These are phyloP conservation scores for Suillus subaureus DNA, from an alignment of 768 basidiomycete species.

Conservation along the genomic window DNA sequence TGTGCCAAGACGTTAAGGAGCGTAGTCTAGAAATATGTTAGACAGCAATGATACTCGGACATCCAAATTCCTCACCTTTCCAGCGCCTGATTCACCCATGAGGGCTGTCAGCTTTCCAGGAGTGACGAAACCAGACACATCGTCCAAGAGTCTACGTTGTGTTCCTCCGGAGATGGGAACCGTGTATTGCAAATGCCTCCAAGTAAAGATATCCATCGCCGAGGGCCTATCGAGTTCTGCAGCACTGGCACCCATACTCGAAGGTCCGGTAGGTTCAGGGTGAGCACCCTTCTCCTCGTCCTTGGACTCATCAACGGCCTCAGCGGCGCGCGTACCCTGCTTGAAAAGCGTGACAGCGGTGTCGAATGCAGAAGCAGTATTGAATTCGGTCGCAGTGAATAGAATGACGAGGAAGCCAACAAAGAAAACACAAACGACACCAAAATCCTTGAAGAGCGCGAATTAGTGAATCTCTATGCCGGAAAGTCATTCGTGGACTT, in stretches of 20 bases:
- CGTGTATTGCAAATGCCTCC: slow-evolving; percentile 77
- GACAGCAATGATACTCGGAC: slow-evolving; percentile 12
- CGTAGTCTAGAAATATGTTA: slow-evolving; percentile 58
- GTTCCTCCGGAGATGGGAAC: slow-evolving; percentile 68
- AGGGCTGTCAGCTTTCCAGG: slow-evolving; percentile 88
- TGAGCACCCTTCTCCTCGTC: slow-evolving; percentile 18
- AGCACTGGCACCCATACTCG: background rate
- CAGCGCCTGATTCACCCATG: slow-evolving; percentile 86
- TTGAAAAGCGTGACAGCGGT: slow-evolving; percentile 64
- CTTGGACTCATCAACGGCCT: slow-evolving; percentile 22
- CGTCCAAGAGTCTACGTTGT: slow-evolving; percentile 60
- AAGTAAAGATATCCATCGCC: slow-evolving; percentile 68
- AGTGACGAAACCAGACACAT: slow-evolving; percentile 79
- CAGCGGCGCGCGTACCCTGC: slow-evolving; percentile 44
- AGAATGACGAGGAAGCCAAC: slow-evolving; percentile 56
- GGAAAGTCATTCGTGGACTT: slow-evolving; percentile 9
- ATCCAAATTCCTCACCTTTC: slow-evolving; percentile 33
- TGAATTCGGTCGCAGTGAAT: slow-evolving; percentile 61
- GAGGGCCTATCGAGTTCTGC: slow-evolving; percentile 7
- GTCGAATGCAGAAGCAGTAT: slow-evolving; percentile 37
- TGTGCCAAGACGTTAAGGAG: slow-evolving; percentile 76
- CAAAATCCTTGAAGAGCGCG: slow-evolving; percentile 50
- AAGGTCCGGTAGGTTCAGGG: background rate
- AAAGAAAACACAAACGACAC: slow-evolving; percentile 69
- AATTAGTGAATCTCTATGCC: background rate